Conservation (phyloP, 148 eudicot species). For the Chenopodium berlandieri region DNA sequence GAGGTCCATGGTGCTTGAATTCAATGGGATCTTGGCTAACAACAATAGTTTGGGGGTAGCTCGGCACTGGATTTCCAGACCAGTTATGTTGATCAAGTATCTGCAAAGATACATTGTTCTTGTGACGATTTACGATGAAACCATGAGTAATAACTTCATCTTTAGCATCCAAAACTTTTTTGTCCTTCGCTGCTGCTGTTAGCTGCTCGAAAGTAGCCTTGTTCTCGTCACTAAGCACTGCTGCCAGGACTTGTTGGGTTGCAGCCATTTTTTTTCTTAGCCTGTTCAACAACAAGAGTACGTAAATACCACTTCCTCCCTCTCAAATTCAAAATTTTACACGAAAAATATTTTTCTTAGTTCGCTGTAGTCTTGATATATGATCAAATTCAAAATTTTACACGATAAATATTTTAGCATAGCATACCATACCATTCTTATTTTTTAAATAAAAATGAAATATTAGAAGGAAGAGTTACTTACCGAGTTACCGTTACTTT, state of each 20-base stretch:
- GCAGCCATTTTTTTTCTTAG: not conserved
- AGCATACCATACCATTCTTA: too few species aligned
- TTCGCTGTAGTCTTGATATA: too few species aligned
- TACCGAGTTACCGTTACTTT: too few species aligned
- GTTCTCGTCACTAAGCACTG: not conserved
- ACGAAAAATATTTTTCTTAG: too few species aligned
- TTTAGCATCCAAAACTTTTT: not conserved
- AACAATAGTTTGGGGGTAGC: not conserved
- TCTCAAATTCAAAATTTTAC: too few species aligned
- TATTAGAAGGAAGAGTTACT: too few species aligned
- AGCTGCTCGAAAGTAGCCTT: not conserved
- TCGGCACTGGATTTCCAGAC: not conserved
- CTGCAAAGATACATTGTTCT: not conserved
- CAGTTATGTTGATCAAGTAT: not conserved
- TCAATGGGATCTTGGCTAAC: not conserved
- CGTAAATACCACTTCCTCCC: too few species aligned
- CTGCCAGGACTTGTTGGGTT: not conserved
- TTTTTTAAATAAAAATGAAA: too few species aligned
- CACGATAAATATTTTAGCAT: too few species aligned
- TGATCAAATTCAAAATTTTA: too few species aligned
- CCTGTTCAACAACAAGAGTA: not conserved
- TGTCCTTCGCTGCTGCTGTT: not conserved
- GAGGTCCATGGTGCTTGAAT: not conserved
- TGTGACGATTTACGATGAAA: not conserved
- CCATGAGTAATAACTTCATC: not conserved